Evolutionary conservation across 2,329 filamentous ascomycete genomes (phyloP), one percentile per base, ranked within the genome.

Genomic region (Alternaria triticina): DNA sequence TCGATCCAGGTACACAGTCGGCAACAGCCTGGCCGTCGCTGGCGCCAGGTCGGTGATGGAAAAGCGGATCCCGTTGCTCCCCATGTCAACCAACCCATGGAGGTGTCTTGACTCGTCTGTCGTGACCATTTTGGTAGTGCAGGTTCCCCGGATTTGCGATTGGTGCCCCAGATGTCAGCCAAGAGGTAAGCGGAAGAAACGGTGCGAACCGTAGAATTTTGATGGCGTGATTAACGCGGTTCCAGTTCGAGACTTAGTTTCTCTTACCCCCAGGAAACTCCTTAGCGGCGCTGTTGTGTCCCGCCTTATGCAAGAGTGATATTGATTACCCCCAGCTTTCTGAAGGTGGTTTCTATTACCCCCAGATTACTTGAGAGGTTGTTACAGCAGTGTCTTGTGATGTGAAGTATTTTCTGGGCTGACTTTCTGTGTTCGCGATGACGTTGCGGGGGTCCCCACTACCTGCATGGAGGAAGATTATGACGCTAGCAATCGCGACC

Each of bases 41-140:
- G 91, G 89, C 5, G 89, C 86, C n/a, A 96, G 85, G 69, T 93
- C 89, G 9, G 93, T 92, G 73, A 97, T 93, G 47, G 93, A 95
- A 84, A 97, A 97, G 59, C 94, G 92, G 73, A 97, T 95, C 72
- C 94, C 94, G 83, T 97, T 97, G 83, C 93, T 79, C 58, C 76
- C 76, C 76, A 79, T 78, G 47, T 79, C 76, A 63, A 79, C 76
- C 65, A 79, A 64, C 27, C 75, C 76, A 73, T 77, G 74, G 57
- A 74, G 74, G 56, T 70, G 65, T 55, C 54, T 57, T 45, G 67
- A 69, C 54, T 62, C 69, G 55, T 71, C 65, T 52, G 30, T 45
- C 20, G 65, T 64, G 30, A 54, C 62, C 64, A 69, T 69, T 36
- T 49, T 44, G 57, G 40, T 57, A 59, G 59, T 61, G 52, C 59